A percentile compares a stretch with the other conserved stretches of the same genome.
Conservation (phyloP, 139 green algal genomes). For the Coelastrella sp. region DNA sequence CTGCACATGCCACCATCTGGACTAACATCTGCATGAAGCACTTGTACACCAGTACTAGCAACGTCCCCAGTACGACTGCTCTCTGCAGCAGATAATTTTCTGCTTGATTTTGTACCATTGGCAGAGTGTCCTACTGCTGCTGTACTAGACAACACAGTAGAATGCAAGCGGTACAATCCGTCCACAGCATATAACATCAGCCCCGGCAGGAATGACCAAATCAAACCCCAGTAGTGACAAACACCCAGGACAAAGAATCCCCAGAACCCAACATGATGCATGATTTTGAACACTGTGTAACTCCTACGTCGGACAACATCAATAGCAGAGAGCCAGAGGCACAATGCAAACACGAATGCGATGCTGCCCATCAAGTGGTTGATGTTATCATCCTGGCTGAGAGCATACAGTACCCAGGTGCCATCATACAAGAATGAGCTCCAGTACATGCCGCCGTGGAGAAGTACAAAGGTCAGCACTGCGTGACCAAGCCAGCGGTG, state of each 20-base stretch:
- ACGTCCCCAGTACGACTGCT: no score
- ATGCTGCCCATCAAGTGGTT: slow-evolving; percentile 34
- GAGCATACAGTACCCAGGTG: background rate
- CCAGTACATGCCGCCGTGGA: background rate
- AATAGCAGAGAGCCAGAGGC: slow-evolving; percentile 16
- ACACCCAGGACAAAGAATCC: slow-evolving; percentile 23
- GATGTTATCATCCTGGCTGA: background rate
- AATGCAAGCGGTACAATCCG: background rate
- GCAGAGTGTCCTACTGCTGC: no score
- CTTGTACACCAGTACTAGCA: background rate
- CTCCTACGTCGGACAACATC: background rate
- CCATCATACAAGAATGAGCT: background rate
- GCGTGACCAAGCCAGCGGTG: slow-evolving; percentile 30
- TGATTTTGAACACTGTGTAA: slow-evolving; percentile 14
- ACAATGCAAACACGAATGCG: background rate
- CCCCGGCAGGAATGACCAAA: slow-evolving; percentile 30
- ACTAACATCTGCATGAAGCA: background rate
- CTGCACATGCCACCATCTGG: background rate
- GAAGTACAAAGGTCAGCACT: background rate
- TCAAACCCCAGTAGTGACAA: slow-evolving; percentile 24
- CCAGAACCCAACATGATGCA: slow-evolving; percentile 39
- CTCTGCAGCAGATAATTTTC: no score
- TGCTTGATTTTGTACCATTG: no score
- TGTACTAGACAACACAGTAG: background rate
- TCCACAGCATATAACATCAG: slow-evolving; percentile 33